phyloP scores from a whole-genome alignment of 2,329 filamentous ascomycete species.

The Septoria petroselini region DNA sequence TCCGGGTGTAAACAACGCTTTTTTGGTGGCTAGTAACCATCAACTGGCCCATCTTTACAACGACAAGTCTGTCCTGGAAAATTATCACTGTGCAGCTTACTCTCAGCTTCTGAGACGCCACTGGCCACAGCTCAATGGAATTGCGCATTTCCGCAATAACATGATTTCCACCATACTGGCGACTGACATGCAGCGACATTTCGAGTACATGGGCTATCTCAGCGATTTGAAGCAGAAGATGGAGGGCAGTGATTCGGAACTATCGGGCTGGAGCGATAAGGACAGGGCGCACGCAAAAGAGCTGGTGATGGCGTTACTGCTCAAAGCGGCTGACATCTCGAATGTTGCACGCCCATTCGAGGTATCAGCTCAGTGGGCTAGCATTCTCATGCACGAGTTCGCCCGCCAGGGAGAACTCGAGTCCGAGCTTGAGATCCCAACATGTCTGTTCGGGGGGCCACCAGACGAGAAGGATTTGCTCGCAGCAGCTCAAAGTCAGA shows the following conservation, averaged over 20 bases:
- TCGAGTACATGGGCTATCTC: conserved; percentile 91
- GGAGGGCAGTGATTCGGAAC: conserved; percentile 59
- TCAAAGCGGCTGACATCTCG: conserved; percentile 98
- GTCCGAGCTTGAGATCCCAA: conserved; percentile 77
- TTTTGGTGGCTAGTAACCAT: conserved; percentile 85
- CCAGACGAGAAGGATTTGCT: conserved; percentile 78
- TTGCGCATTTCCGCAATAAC: conserved; percentile 74
- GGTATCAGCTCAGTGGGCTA: conserved; percentile 83
- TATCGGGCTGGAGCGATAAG: conserved; percentile 73
- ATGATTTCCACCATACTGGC: conserved; percentile 98
- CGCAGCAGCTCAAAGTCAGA: conserved; percentile 81
- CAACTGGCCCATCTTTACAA: conserved; percentile 95
- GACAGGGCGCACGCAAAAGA: conserved; percentile 72
- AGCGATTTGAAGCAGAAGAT: conserved; percentile 77
- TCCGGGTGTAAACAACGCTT: conserved; percentile 96
- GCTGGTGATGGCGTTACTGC: conserved; percentile 82
- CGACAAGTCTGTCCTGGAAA: conserved; percentile 92
- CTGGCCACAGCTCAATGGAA: conserved; percentile 80
- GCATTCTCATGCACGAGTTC: conserved; percentile 93
- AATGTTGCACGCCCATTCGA: conserved; percentile 88
- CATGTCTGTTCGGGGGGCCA: conserved; percentile 75
- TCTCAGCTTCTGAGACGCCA: conserved; percentile 91
- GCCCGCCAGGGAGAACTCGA: conserved; percentile 92
- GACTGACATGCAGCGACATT: conserved; percentile 96
- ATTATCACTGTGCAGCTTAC: conserved; percentile 95